phyloP scores from a whole-genome alignment of 2,329 filamentous ascomycete species.

The Periglandula ipomoeae region DNA sequence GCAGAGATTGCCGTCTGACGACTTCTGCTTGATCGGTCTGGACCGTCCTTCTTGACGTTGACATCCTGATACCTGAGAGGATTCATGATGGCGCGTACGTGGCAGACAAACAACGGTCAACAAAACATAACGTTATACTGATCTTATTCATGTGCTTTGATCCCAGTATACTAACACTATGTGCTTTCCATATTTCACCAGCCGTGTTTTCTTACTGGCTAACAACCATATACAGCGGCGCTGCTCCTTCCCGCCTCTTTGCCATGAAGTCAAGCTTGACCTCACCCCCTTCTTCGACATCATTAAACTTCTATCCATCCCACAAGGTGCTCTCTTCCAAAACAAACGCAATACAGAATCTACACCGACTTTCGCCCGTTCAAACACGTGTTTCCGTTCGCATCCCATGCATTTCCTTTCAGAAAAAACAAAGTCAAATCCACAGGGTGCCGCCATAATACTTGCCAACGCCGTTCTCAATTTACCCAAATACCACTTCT shows the following conservation, averaged over 20 bases:
- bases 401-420: neutral
- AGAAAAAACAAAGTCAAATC: neutral
- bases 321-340: neutral
- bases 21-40: no score
- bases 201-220: neutral
- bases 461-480: constrained; percentile 3
- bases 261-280: neutral
- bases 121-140: neutral
- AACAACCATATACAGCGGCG: neutral
- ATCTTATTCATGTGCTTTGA: neutral
- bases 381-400: neutral
- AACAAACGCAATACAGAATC: neutral
- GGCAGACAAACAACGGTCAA: neutral
- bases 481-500: neutral
- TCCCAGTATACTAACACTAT: neutral
- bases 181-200: neutral
- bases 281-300: neutral
- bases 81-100: neutral
- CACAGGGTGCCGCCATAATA: neutral
- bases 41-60: no score
- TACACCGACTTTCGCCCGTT: neutral
- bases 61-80: no score
- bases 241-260: neutral
- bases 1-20: no score
- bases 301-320: neutral